Conservation (phyloP, 176 grass and related monocot genomes). For the Phoenix roebelenii region DNA sequence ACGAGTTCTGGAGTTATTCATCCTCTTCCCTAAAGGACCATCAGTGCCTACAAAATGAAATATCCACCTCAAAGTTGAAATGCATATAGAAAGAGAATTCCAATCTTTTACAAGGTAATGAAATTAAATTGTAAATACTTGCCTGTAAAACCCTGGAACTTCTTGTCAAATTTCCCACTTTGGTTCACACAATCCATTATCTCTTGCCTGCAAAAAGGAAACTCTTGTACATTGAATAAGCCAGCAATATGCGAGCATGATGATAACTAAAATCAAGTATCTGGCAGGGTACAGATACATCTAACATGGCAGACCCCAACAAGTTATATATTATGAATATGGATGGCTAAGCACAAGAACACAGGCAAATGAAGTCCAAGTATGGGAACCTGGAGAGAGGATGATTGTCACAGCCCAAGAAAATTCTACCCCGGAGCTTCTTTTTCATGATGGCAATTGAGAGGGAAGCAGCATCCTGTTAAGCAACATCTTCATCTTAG, state of each 20-base stretch:
- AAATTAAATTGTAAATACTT: constrained; percentile 15
- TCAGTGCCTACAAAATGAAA: constrained; percentile 32
- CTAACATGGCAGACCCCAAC: too few relatives aligned
- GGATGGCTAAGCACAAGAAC: neutral
- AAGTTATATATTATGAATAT: too few relatives aligned
- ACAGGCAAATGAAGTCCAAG: neutral
- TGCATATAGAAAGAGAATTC: neutral
- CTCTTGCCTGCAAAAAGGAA: constrained; percentile 54
- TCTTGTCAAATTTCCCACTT: constrained; percentile 59
- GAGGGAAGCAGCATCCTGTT: constrained; percentile 57
- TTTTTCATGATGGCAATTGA: constrained; percentile 52
- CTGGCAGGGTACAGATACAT: neutral
- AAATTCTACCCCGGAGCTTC: constrained; percentile 17
- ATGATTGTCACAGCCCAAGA: constrained; percentile 53
- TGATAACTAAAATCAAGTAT: neutral
- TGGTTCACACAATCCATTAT: constrained; percentile 73
- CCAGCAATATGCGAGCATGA: neutral
- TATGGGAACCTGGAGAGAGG: constrained; percentile 48
- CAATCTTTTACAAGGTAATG: neutral
- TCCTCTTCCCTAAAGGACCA: constrained; percentile 76
- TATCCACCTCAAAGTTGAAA: neutral
- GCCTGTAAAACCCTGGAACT: constrained; percentile 77
- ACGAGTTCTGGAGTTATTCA: constrained; percentile 71
- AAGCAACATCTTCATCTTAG: neutral
- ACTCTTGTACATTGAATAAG: neutral